Percentiles rank a stretch among this genome's conserved stretches.
Evolutionary conservation across 495 filamentous ascomycete genomes (phyloP).

Genomic region (Aspergillus conjunctus): DNA sequence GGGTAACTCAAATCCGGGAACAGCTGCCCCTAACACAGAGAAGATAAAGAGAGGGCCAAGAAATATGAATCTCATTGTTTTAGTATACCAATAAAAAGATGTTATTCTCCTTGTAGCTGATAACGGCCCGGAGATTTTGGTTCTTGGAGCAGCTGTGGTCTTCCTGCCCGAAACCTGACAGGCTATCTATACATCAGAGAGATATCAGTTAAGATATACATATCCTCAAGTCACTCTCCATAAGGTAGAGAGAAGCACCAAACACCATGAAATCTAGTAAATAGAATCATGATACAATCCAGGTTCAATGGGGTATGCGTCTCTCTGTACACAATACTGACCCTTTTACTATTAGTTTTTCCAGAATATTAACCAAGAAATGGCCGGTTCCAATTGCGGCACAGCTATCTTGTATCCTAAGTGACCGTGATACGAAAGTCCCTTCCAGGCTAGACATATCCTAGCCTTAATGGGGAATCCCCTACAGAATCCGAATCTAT

Average conservation of each 20-base stretch:
- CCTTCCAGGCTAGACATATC: too few species aligned
- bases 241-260: not conserved
- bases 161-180: not conserved
- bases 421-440: too few species aligned
- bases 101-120: not conserved
- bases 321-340: not conserved
- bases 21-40: not conserved
- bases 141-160: not conserved
- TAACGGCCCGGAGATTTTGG: not conserved
- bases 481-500: too few species aligned
- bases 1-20: not conserved
- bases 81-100: not conserved
- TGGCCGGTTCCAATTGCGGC: not conserved
- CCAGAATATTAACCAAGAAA: not conserved
- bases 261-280: not conserved
- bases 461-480: too few species aligned
- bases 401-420: constrained; percentile 1
- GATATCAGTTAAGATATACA: not conserved
- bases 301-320: not conserved
- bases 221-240: not conserved
- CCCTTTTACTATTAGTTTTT: not conserved
- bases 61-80: not conserved
- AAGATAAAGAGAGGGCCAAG: not conserved
- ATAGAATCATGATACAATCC: not conserved
- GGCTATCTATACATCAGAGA: not conserved